These are phyloP conservation scores for Ustilago sp. DNA, from an alignment of 1,284 basidiomycete species.

Conservation along the genomic window DNA sequence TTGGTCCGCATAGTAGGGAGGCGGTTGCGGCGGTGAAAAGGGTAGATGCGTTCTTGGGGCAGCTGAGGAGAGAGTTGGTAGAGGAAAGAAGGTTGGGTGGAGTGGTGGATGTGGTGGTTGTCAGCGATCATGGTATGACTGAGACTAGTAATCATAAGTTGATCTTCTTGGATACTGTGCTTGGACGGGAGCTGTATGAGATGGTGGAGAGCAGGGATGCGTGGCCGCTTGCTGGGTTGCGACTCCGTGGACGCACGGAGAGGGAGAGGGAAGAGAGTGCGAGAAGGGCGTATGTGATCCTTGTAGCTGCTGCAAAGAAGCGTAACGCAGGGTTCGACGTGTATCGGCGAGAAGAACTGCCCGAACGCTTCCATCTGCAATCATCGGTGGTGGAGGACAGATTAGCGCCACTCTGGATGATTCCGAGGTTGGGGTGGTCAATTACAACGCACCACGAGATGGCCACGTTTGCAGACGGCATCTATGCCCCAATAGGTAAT, in stretches of 20 bases:
- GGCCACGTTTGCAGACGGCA: constrained; percentile 72
- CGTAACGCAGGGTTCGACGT: constrained; percentile 14
- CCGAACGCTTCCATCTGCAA: constrained; percentile 19
- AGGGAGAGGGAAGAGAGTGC: background rate
- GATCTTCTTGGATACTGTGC: constrained; percentile 83
- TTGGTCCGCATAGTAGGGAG: constrained; percentile 75
- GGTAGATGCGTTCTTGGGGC: constrained; percentile 81
- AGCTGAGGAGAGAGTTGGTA: constrained; percentile 75
- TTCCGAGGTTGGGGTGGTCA: constrained; percentile 43
- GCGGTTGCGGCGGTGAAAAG: constrained; percentile 74
- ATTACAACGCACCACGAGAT: constrained; percentile 32
- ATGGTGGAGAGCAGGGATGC: constrained; percentile 78
- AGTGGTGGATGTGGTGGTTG: constrained; percentile 87
- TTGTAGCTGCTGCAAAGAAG: background rate
- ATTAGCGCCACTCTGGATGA: constrained; percentile 36
- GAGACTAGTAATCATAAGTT: constrained; percentile 81
- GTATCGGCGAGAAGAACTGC: constrained; percentile 23
- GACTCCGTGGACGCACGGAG: constrained; percentile 14
- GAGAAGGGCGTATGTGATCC: constrained; percentile 1
- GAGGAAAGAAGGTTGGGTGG: constrained; percentile 80
- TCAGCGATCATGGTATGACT: constrained; percentile 93
- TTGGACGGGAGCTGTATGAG: constrained; percentile 77
- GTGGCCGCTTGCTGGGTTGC: constrained; percentile 71
- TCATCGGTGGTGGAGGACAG: constrained; percentile 17
- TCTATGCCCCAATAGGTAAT: constrained; percentile 73